Evolutionary conservation across 306 rosid genomes (phyloP).

Genomic region (Glycine latifolia): DNA sequence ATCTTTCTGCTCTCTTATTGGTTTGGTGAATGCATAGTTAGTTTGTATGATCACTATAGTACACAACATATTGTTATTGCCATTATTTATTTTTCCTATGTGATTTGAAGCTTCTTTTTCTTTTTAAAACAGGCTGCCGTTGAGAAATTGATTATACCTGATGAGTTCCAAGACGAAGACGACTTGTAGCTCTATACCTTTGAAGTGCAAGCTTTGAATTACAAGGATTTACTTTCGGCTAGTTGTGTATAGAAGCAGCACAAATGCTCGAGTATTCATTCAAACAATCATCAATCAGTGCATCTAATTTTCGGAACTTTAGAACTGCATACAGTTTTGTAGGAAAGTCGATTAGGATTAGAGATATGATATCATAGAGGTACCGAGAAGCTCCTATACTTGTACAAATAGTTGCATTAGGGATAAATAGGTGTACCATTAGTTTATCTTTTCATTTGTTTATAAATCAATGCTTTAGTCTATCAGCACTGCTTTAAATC

Average conservation of each 20-base stretch:
- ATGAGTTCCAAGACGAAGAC: slow-evolving; percentile 68
- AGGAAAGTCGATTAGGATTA: slow-evolving; percentile 53
- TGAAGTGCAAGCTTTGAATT: slow-evolving; percentile 36
- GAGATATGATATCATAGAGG: slow-evolving; percentile 44
- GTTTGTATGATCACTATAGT: neutral
- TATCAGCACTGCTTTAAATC: neutral
- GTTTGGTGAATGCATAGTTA: slow-evolving; percentile 24
- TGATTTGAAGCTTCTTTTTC: slow-evolving; percentile 4
- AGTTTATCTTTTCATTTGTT: slow-evolving; percentile 34
- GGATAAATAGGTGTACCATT: slow-evolving; percentile 45
- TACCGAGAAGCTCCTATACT: slow-evolving; percentile 32
- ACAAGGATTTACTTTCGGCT: slow-evolving; percentile 52
- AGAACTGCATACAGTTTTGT: slow-evolving; percentile 57
- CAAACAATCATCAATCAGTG: slow-evolving; percentile 30
- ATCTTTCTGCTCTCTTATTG: slow-evolving; percentile 8
- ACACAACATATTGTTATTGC: neutral
- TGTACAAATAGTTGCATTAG: slow-evolving; percentile 43
- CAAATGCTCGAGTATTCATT: slow-evolving; percentile 38
- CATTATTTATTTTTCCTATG: neutral
- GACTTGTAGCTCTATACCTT: slow-evolving; percentile 52
- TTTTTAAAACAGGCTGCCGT: slow-evolving; percentile 72
- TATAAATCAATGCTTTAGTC: slow-evolving; percentile 18
- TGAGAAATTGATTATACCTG: slow-evolving; percentile 91
- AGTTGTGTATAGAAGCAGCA: slow-evolving; percentile 48
- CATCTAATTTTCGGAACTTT: slow-evolving; percentile 41